Base-by-base conservation (phyloP, 345 rosid genomes). In the Trapa bicornis region DNA sequence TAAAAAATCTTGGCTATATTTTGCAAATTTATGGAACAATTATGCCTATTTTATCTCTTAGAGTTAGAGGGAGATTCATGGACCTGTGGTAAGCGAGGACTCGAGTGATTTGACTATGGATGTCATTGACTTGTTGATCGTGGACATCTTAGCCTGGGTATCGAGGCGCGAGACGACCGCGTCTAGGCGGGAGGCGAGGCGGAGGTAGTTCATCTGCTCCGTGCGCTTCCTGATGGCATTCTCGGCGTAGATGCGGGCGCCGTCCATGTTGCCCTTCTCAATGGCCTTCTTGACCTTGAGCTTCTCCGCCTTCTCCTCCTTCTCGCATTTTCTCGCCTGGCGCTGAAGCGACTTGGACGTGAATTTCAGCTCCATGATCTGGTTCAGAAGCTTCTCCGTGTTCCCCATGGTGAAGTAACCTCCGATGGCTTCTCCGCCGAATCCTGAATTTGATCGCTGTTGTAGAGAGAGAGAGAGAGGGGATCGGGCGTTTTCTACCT, bases 251-350 rank as follows among this genome's bases (percentile, higher is more conserved):
- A 94, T 91, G 77, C 99, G 84, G 48, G 91, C 99, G 16, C 99
- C 99, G 68, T 94, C 99, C 96, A 91, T 85, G 75, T 94, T 94
- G 1, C 99, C 99, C 48, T 91, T 94, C 87, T 94, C 99, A 71
- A 91, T 94, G 65, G 99, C 99, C 80, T 94, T 94, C 84, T 94
- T 91, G 47, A 91, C 92, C 81, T 91, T 94, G 71, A 94, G 72
- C 70, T 91, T 91, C 86, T 91, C 99, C 29, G 91, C 69, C 48
- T 94, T 94, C 91, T 91, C 99, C 10, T 91, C 97, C 84, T 94
- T 94, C 89, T 94, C 99, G 84, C 99, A 94, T 81, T 94, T 94
- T 71, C 89, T 74, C 35, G 95, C 74, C 72, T 94, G 97, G 62
- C 96, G 79, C 68, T 94, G 99, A 74, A 94, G 86, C 70, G 96